These are phyloP conservation scores for thale cress (Arabidopsis thaliana) DNA, from an alignment of 345 rosid species.

Conservation along the genomic window DNA sequence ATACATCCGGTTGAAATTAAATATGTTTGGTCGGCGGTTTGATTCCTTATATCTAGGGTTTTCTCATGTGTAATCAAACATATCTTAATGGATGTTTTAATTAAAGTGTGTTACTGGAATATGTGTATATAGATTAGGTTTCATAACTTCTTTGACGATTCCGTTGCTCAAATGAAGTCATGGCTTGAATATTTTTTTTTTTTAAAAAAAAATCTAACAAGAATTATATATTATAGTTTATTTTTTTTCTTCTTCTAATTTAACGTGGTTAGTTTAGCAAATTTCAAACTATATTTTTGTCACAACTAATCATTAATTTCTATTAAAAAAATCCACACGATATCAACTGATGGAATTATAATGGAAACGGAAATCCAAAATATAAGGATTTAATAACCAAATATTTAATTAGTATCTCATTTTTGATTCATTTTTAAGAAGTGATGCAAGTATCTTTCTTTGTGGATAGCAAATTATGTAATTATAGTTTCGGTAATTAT, in stretches of 20 bases:
- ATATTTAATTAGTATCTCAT: neutral
- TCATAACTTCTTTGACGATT: neutral
- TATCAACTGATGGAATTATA: neutral
- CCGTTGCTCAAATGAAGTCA: neutral
- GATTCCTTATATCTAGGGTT: constrained; percentile 10
- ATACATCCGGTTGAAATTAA: neutral
- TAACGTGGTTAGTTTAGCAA: neutral
- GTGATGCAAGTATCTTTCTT: neutral
- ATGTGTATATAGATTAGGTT: neutral
- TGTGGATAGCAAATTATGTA: neutral
- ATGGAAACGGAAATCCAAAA: neutral
- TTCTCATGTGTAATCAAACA: neutral
- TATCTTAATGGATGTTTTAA: neutral
- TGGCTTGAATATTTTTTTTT: neutral
- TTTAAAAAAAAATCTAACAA: neutral
- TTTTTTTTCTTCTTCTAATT: too few relatives aligned
- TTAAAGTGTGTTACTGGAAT: neutral
- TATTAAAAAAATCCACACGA: neutral
- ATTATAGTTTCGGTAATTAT: neutral
- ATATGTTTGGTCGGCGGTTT: neutral
- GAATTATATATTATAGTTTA: too few relatives aligned
- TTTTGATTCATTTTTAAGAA: neutral
- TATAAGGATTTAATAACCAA: neutral
- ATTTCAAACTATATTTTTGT: neutral
- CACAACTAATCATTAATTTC: neutral